Percentiles rank a stretch among this genome's conserved stretches.
Evolutionary conservation across 2,329 filamentous ascomycete genomes (phyloP).

Genomic region (Teratosphaeria zuluensis): DNA sequence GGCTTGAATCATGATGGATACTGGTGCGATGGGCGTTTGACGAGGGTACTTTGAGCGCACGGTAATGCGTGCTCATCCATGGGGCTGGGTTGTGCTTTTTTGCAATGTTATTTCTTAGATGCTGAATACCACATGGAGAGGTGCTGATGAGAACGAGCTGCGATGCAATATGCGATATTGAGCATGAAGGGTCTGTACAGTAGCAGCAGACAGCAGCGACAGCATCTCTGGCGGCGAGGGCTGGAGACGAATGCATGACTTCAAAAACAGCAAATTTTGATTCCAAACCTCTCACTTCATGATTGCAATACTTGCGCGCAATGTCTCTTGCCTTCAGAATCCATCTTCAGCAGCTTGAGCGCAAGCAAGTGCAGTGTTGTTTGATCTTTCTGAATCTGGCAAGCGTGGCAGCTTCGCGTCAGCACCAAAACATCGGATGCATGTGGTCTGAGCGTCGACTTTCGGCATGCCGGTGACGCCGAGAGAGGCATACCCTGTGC

Average conservation of each 20-base stretch:
- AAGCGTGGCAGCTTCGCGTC: slow-evolving; percentile 5
- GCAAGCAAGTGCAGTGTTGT: slow-evolving; percentile 1
- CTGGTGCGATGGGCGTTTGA: slow-evolving; percentile 37
- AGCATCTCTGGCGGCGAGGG: slow-evolving; percentile 11
- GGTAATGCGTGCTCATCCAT: slow-evolving; percentile 33
- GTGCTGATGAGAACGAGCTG: slow-evolving; percentile 13
- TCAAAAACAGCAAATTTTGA: background rate
- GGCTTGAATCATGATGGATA: slow-evolving; percentile 9
- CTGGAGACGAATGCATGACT: slow-evolving; percentile 27
- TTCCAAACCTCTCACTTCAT: background rate
- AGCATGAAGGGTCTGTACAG: slow-evolving; percentile 23
- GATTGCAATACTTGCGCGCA: background rate
- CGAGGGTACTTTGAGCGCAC: slow-evolving; percentile 29
- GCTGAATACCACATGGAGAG: slow-evolving; percentile 17
- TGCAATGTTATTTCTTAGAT: slow-evolving; percentile 18
- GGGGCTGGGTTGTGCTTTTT: slow-evolving; percentile 31
- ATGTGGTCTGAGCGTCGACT: background rate
- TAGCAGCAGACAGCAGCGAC: slow-evolving; percentile 23
- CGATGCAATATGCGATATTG: slow-evolving; percentile 12
- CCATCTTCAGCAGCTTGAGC: background rate
- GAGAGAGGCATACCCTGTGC: no score
- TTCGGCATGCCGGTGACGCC: background rate
- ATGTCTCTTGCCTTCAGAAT: background rate
- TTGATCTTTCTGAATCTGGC: slow-evolving; percentile 1
- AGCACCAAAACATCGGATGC: background rate